Percentiles rank a stretch among this genome's conserved stretches.
Evolutionary conservation across 2,329 filamentous ascomycete species (phyloP).

Genomic region (Ophiostoma perfectum): DNA sequence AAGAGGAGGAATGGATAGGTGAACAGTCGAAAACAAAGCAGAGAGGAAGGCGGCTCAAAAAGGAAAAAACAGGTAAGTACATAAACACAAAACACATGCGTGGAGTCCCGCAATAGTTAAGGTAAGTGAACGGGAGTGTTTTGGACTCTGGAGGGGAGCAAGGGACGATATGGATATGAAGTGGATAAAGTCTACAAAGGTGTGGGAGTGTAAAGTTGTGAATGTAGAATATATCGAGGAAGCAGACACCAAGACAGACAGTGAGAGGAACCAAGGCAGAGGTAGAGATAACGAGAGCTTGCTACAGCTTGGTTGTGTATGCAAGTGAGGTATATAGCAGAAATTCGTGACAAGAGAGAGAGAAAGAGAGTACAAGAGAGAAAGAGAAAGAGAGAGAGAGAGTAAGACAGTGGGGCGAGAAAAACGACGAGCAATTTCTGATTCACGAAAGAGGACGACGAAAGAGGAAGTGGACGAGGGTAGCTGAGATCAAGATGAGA

Average conservation of each 20-base stretch:
- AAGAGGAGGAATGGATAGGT: constrained; percentile 4
- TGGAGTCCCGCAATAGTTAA: not conserved
- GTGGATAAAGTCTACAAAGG: not conserved
- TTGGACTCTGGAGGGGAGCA: not conserved
- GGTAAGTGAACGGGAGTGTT: constrained; percentile 12
- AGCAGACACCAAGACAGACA: not conserved
- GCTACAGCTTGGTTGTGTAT: not conserved
- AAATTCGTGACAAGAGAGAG: not conserved
- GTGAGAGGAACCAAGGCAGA: no score
- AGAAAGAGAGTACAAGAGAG: no score
- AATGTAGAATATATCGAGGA: not conserved
- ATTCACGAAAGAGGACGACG: not conserved
- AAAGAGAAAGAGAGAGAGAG: not conserved
- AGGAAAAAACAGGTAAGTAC: not conserved
- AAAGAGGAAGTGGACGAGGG: not conserved
- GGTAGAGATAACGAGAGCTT: not conserved
- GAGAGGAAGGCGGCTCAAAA: constrained; percentile 10
- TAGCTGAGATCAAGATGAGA: constrained; percentile 5
- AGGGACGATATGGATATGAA: constrained; percentile 6
- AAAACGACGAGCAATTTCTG: not conserved
- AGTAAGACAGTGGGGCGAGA: constrained; percentile 5
- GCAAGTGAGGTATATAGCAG: not conserved
- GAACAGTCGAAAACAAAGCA: not conserved
- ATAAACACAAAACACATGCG: not conserved
- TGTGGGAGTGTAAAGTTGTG: not conserved